phyloP scores from a whole-genome alignment of 805 yeast genomes.

The Teunomyces funiuensis region DNA sequence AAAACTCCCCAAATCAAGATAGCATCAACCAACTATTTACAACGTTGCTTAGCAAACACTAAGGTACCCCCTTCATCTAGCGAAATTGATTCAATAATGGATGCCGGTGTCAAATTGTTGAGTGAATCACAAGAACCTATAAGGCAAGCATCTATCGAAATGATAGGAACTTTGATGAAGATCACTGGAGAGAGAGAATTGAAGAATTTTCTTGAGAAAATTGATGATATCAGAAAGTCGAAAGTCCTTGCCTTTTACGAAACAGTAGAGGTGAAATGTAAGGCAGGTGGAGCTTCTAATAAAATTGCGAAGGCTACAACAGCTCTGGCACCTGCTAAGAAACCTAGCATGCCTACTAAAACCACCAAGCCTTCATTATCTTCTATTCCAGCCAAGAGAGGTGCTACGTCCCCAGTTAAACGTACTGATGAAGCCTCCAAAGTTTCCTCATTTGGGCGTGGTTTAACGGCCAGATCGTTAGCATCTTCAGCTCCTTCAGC shows the following conservation, averaged over 20 bases:
- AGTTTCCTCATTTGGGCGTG: conserved; percentile 31
- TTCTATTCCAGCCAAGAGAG: conserved; percentile 62
- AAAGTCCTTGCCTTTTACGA: conserved; percentile 64
- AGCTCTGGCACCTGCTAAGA: conserved; percentile 16
- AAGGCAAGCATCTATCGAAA: conserved; percentile 72
- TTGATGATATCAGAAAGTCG: conserved; percentile 71
- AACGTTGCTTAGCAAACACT: conserved; percentile 59
- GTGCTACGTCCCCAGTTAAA: conserved; percentile 70
- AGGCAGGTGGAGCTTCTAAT: conserved; percentile 12
- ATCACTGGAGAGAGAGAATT: conserved; percentile 75
- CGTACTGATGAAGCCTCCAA: conserved; percentile 32
- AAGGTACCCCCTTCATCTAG: conserved; percentile 45
- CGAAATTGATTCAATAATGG: conserved; percentile 60
- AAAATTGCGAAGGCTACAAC: conserved; percentile 4
- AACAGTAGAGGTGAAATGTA: conserved; percentile 54
- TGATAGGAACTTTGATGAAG: conserved; percentile 79
- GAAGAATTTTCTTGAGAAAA: conserved; percentile 56
- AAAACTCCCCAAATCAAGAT: conserved; percentile 82
- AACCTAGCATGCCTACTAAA: conserved; percentile 10
- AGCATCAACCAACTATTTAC: conserved; percentile 65
- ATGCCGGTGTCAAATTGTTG: conserved; percentile 58
- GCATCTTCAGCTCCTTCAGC: conserved; percentile 21
- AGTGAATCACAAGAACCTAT: conserved; percentile 84
- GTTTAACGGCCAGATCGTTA: conserved; percentile 46
- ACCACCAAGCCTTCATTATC: conserved; percentile 23